Base-by-base conservation (phyloP, 163 green algal genomes). In the Coccomyxa subellipsoidea region DNA sequence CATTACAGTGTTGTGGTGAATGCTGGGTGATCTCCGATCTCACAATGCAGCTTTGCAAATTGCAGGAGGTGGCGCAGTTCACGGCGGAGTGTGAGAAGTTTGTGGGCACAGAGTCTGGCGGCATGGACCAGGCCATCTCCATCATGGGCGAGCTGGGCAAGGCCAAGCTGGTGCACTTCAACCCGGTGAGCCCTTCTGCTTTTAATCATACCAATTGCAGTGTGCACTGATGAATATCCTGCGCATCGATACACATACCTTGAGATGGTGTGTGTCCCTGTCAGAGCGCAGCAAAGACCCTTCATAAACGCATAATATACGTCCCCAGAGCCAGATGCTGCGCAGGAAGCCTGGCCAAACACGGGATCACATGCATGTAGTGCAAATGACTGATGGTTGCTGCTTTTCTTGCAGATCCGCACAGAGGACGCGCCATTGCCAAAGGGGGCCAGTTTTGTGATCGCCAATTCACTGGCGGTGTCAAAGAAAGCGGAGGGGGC, bases 101-200 rank as follows among this genome's bases (percentile, higher is more conserved):
- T 76, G 94, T 98, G 81, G 92, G 94, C 25, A 97, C 91, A 38
- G 84, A 92, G 78, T 92, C 87, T 5, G 95, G 96, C 29, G 96
- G 96, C 82, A 99, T 99, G 96, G 96, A 99, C 90, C 95, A 99
- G 89, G 96, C 96, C 25, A 98, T 98, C 84, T 93, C 84, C 79
- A 94, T 99, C 77, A 97, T 99, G 95, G 96, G 91, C 76, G 88
- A 90, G 86, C 86, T 79, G 6, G 94, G 93, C 54, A 89, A 97
- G 23, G 94, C 96, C 78, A 96, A 96, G 85, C 87, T 96, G 34
- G 87, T 99, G 18, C 92, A 98, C 71, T 99, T 99, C 89, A 95
- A 98, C 89, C 96, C 96, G 37, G 92, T 97, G 80, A 73, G 89
- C 2, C 31, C 25, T 27, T 21, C 32, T 47, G 4, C 73, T 18